These are phyloP conservation scores for Vitis hybrid DNA, from an alignment of 177 flowering plant species.

Conservation along the genomic window DNA sequence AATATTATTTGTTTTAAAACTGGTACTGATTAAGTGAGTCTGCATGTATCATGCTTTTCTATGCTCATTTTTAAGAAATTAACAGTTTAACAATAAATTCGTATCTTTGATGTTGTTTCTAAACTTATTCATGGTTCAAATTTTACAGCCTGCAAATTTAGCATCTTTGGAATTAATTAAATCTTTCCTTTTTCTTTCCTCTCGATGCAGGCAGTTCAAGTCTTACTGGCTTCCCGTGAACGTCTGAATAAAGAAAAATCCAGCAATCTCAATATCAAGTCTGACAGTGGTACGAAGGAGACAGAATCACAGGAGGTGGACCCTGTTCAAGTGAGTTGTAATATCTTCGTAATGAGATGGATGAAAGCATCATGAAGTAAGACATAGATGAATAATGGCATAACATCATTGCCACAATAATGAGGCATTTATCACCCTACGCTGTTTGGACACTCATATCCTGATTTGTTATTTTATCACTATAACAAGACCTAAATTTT, in stretches of 20 bases:
- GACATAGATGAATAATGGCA: neutral
- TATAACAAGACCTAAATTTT: neutral
- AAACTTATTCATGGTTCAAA: neutral
- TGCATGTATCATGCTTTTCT: neutral
- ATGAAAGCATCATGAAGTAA: neutral
- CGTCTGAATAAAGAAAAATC: conserved; percentile 37
- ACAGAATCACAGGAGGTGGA: conserved; percentile 40
- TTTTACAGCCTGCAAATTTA: neutral
- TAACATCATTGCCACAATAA: neutral
- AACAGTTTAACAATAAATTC: neutral
- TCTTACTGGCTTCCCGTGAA: conserved; percentile 65
- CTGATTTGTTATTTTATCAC: neutral
- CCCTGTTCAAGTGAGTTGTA: conserved; percentile 71
- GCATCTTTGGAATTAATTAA: neutral
- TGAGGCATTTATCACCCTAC: neutral
- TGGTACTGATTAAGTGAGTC: too few species aligned
- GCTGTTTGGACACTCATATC: neutral
- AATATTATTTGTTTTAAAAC: too few species aligned
- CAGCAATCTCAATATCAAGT: conserved; percentile 14
- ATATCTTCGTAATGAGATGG: neutral
- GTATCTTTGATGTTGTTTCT: neutral
- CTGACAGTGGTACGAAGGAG: conserved; percentile 23
- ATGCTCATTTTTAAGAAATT: neutral
- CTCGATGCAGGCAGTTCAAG: conserved; percentile 72
- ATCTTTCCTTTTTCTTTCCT: neutral